A percentile compares a stretch with the other conserved stretches of the same genome.
phyloP scores from a whole-genome alignment of 805 yeast species.

The Starmerella etchellsii region DNA sequence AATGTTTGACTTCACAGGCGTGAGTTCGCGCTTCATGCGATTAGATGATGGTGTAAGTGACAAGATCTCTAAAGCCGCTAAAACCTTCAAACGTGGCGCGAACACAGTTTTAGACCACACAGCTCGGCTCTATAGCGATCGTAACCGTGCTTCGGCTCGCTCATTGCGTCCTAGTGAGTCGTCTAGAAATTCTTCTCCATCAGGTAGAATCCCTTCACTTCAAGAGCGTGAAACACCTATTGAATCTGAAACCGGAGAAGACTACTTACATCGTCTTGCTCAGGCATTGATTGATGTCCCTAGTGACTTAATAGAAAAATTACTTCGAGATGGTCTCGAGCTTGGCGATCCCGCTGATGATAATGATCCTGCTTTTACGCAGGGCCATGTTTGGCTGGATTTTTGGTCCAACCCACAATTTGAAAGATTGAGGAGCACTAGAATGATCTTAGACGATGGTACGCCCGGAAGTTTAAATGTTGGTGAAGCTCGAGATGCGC shows the following conservation, averaged over 20 bases:
- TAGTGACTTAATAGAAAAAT: conserved; percentile 1
- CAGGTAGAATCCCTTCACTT: too few species aligned
- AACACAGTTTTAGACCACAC: background rate
- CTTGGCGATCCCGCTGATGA: conserved; percentile 12
- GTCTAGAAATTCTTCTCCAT: too few species aligned
- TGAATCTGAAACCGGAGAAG: background rate
- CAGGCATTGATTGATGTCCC: conserved; percentile 4
- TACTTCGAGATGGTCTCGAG: conserved; percentile 11
- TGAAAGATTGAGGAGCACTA: conserved; percentile 12
- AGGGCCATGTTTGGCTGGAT: conserved; percentile 18
- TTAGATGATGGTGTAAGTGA: conserved; percentile 1
- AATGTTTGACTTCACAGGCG: background rate
- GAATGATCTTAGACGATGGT: conserved; percentile 7
- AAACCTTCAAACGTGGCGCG: background rate
- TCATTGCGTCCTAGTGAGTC: too few species aligned
- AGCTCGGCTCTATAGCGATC: too few species aligned
- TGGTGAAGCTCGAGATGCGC: conserved; percentile 26
- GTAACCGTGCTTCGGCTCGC: too few species aligned
- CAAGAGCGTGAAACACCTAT: too few species aligned
- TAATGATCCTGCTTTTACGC: conserved; percentile 2
- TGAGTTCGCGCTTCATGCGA: background rate
- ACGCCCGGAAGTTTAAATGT: conserved; percentile 18
- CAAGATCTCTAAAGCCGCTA: background rate
- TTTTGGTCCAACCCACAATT: conserved; percentile 16
- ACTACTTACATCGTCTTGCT: background rate